Evolutionary conservation across 164 flowering plant species (phyloP).

Genomic region (Berberis thunbergii): DNA sequence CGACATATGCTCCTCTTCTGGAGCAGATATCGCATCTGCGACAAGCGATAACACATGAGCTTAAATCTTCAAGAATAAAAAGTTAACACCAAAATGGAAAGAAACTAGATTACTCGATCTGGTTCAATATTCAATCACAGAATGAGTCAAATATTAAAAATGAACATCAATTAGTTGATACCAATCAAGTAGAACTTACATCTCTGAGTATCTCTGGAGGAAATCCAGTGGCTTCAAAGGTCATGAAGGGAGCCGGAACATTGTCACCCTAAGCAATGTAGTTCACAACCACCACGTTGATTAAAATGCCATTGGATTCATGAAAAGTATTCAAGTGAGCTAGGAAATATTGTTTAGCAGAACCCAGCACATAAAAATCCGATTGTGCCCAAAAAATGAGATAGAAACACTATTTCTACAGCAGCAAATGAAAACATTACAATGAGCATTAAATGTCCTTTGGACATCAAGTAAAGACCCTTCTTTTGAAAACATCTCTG

Average conservation of each 20-base stretch:
- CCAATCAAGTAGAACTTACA: not conserved
- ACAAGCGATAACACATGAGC: constrained; percentile 1
- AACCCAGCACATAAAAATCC: too few relatives aligned
- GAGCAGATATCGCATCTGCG: constrained; percentile 8
- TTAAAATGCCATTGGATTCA: too few relatives aligned
- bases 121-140: not conserved
- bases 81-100: not conserved
- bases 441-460: too few relatives aligned
- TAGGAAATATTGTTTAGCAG: too few relatives aligned
- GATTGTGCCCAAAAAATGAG: too few relatives aligned
- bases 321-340: too few relatives aligned
- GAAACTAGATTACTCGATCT: not conserved
- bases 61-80: not conserved
- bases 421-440: too few relatives aligned
- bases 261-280: constrained; percentile 4
- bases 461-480: too few relatives aligned
- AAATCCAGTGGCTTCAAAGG: constrained; percentile 5
- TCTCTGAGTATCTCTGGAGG: constrained; percentile 7
- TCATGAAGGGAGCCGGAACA: constrained; percentile 2
- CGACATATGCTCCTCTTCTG: constrained; percentile 7
- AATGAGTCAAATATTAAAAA: not conserved
- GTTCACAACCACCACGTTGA: not conserved
- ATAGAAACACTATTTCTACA: too few relatives aligned
- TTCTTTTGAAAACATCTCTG: too few relatives aligned
- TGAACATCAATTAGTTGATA: not conserved